phyloP scores from a whole-genome alignment of 495 filamentous ascomycete species.

The Lichina pygmaea region DNA sequence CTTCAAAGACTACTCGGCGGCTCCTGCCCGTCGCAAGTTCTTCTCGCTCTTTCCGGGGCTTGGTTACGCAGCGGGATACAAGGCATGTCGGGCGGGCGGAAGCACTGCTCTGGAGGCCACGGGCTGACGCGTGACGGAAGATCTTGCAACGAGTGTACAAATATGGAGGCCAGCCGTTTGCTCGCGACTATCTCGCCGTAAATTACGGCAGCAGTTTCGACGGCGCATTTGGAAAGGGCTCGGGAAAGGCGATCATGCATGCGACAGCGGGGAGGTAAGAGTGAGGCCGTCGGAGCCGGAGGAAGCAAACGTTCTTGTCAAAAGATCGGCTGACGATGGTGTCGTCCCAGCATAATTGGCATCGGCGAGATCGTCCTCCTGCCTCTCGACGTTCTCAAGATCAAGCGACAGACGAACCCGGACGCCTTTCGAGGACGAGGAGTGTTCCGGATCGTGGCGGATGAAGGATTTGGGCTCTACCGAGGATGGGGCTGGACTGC shows the following conservation, averaged over 20 bases:
- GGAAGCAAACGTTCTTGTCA: not conserved
- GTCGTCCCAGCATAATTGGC: conserved; percentile 45
- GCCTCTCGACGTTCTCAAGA: conserved; percentile 92
- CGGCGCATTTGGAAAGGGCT: conserved; percentile 74
- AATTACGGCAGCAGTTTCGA: conserved; percentile 70
- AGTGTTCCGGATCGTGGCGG: conserved; percentile 61
- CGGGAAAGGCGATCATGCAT: conserved; percentile 93
- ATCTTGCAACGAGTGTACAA: conserved; percentile 93
- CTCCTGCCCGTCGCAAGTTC: conserved; percentile 46
- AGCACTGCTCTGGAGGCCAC: not conserved
- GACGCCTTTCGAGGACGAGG: conserved; percentile 92
- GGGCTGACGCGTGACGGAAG: conserved; percentile 12
- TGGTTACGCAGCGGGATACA: conserved; percentile 94
- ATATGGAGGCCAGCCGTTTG: conserved; percentile 93
- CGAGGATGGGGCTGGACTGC: conserved; percentile 95
- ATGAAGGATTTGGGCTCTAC: conserved; percentile 93
- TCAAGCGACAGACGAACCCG: conserved; percentile 98
- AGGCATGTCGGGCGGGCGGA: conserved; percentile 30
- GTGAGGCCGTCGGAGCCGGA: not conserved
- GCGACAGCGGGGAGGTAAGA: conserved; percentile 73
- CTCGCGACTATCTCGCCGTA: conserved; percentile 62
- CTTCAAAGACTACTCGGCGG: conserved; percentile 70
- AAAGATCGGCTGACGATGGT: not conserved
- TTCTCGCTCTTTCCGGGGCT: conserved; percentile 90
- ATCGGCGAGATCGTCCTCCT: conserved; percentile 92